Evolutionary conservation across 2,329 filamentous ascomycete genomes (phyloP).

Genomic region (Chrysoporthe cubensis): DNA sequence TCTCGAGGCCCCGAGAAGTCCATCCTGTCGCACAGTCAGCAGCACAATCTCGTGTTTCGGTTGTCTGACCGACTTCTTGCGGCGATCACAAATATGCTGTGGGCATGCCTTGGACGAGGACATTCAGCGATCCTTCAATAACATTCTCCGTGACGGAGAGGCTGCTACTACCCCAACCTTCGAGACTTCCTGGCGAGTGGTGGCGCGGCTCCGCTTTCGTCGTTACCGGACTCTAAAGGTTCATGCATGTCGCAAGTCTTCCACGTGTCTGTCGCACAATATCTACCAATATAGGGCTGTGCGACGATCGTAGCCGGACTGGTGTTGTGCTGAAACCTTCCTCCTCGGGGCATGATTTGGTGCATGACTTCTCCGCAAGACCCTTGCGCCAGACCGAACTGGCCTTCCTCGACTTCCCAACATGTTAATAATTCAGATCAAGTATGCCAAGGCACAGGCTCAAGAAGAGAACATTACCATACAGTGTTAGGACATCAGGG

Average conservation of each 20-base stretch:
- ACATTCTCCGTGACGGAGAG: not conserved
- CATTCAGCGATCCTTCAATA: not conserved
- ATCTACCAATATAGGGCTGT: constrained; percentile 6
- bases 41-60: constrained; percentile 7
- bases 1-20: not conserved
- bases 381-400: not conserved
- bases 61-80: not conserved
- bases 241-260: not conserved
- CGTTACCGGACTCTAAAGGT: not conserved
- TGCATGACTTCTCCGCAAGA: not conserved
- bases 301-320: not conserved
- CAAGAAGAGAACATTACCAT: not conserved
- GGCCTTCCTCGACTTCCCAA: not conserved
- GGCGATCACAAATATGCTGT: not conserved
- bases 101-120: not conserved
- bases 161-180: not conserved
- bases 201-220: not conserved
- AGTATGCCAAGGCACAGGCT: not conserved
- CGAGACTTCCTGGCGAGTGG: not conserved
- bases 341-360: not conserved
- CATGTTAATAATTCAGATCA: not conserved
- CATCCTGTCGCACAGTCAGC: not conserved
- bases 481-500: not conserved
- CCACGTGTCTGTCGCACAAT: constrained; percentile 7
- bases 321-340: not conserved